Conservation (phyloP, 495 filamentous ascomycete species). For the Aspergillus leporis region DNA sequence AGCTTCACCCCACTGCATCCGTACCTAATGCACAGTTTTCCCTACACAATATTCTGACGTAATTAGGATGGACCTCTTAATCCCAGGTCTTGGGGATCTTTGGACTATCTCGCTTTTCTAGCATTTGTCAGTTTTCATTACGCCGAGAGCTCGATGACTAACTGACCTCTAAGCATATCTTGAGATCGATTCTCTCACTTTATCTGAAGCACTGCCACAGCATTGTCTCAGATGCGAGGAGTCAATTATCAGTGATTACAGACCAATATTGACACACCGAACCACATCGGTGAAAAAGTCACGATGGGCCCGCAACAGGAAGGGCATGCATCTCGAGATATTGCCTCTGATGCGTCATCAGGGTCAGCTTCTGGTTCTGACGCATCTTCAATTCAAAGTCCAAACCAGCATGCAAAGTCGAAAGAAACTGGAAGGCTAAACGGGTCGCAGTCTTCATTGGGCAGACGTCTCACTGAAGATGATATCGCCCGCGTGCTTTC, state of each 20-base stretch:
- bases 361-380: not conserved
- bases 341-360: not conserved
- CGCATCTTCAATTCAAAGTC: not conserved
- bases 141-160: too few species aligned
- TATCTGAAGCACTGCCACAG: too few species aligned
- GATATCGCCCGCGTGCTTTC: conserved; percentile 53
- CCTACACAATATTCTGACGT: not conserved
- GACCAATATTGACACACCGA: not conserved
- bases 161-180: too few species aligned
- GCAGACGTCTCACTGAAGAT: conserved; percentile 41
- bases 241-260: not conserved
- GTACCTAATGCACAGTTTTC: not conserved
- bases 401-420: not conserved
- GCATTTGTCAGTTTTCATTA: too few species aligned
- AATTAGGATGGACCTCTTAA: not conserved
- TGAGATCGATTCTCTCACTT: too few species aligned
- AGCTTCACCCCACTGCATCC: not conserved
- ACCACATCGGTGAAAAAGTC: not conserved
- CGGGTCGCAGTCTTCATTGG: conserved; percentile 4
- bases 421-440: not conserved
- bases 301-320: not conserved
- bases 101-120: not conserved
- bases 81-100: not conserved
- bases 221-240: not conserved
- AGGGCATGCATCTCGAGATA: not conserved